phyloP scores from a whole-genome alignment of 2,329 filamentous ascomycete species.

The Claviceps monticola region DNA sequence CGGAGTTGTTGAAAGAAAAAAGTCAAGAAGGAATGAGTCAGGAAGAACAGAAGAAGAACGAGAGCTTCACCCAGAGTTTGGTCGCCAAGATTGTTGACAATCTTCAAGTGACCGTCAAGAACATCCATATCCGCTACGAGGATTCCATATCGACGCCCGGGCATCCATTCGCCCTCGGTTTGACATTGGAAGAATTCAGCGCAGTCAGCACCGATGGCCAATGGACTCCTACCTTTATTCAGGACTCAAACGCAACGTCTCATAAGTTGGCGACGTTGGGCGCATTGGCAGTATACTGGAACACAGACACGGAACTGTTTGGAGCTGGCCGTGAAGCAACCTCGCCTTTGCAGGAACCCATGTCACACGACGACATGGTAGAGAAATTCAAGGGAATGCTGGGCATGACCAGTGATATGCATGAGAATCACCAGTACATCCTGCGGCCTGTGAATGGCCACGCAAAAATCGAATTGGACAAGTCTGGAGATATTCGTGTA shows the following conservation, averaged over 20 bases:
- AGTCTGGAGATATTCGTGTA: slow-evolving; percentile 64
- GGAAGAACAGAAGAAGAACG: slow-evolving; percentile 93
- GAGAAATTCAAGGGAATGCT: slow-evolving; percentile 68
- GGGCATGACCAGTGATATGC: slow-evolving; percentile 47
- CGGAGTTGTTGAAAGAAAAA: slow-evolving; percentile 83
- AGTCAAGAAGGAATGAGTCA: slow-evolving; percentile 85
- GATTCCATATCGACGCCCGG: slow-evolving; percentile 91
- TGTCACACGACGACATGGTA: slow-evolving; percentile 65
- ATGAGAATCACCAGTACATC: slow-evolving; percentile 71
- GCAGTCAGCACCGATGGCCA: slow-evolving; percentile 89
- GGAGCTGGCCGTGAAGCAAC: slow-evolving; percentile 63
- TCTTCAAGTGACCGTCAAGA: slow-evolving; percentile 92
- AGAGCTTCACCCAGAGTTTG: slow-evolving; percentile 92
- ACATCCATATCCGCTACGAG: slow-evolving; percentile 96
- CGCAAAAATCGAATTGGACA: slow-evolving; percentile 89
- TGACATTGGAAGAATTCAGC: slow-evolving; percentile 92
- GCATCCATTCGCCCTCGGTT: slow-evolving; percentile 83
- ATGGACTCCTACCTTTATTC: slow-evolving; percentile 93
- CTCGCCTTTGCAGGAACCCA: slow-evolving; percentile 32
- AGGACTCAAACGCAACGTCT: slow-evolving; percentile 67
- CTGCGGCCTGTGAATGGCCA: slow-evolving; percentile 90
- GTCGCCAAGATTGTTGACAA: slow-evolving; percentile 98
- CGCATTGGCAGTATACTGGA: slow-evolving; percentile 92
- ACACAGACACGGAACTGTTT: slow-evolving; percentile 78
- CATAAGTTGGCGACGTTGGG: slow-evolving; percentile 90